These are phyloP conservation scores for Primulina huaijiensis DNA, from an alignment of 257 asterid genomes.

Conservation along the genomic window DNA sequence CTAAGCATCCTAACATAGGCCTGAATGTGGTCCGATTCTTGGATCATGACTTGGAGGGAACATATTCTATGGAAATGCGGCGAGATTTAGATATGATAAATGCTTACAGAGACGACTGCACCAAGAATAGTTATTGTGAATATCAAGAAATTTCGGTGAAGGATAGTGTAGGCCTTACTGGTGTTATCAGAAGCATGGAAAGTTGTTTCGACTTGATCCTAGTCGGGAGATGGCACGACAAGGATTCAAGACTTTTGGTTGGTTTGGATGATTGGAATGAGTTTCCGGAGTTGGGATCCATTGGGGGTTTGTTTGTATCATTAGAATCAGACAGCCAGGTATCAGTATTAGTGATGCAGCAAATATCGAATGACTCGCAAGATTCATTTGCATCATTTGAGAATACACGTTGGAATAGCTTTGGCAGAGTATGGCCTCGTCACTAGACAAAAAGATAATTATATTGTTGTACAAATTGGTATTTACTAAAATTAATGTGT, in stretches of 20 bases:
- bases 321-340: constrained; percentile 26
- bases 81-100: constrained; percentile 24
- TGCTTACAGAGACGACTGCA: constrained; percentile 18
- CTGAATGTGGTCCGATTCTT: constrained; percentile 31
- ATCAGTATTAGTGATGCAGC: constrained; percentile 41
- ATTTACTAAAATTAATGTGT: too few species aligned
- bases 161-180: constrained; percentile 30
- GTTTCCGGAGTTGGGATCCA: constrained; percentile 37
- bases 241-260: constrained; percentile 21
- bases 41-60: background rate
- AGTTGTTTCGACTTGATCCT: constrained; percentile 31
- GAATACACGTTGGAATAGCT: background rate
- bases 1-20: constrained; percentile 23
- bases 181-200: constrained; percentile 28
- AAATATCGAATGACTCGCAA: constrained; percentile 15
- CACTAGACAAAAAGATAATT: background rate
- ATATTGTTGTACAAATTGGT: background rate
- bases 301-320: constrained; percentile 39
- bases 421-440: background rate
- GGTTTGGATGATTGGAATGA: constrained; percentile 45
- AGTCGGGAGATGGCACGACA: constrained; percentile 40
- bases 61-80: background rate
- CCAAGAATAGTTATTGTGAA: constrained; percentile 14
- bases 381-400: background rate
- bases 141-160: constrained; percentile 35